Conservation (phyloP, 169 alveolate species). For the Plasmodium relictum region DNA sequence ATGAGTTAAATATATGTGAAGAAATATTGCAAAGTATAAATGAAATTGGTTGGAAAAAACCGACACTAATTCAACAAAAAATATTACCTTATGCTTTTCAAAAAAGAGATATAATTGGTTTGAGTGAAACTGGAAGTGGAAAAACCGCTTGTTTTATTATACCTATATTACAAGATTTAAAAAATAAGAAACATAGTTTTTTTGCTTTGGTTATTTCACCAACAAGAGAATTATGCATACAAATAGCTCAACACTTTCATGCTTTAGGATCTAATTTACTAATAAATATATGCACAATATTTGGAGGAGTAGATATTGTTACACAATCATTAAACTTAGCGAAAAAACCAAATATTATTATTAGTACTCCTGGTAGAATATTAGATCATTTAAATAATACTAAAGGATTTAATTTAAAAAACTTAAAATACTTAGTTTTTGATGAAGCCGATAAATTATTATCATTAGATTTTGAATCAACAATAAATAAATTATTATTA, state of each 20-base stretch:
- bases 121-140: slow-evolving; percentile 98
- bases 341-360: slow-evolving; percentile 97
- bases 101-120: slow-evolving; percentile 98
- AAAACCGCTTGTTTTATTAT: slow-evolving; percentile 96
- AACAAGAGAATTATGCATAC: slow-evolving; percentile 99
- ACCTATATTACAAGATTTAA: slow-evolving; percentile 96
- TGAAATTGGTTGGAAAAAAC: slow-evolving; percentile 92
- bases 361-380: slow-evolving; percentile 99
- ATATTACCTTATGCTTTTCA: slow-evolving; percentile 94
- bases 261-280: slow-evolving; percentile 95
- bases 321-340: slow-evolving; percentile 95
- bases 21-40: slow-evolving; percentile 95
- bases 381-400: slow-evolving; percentile 98
- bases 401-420: slow-evolving; percentile 96
- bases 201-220: slow-evolving; percentile 96
- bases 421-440: slow-evolving; percentile 92
- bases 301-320: slow-evolving; percentile 99
- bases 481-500: slow-evolving; percentile 94
- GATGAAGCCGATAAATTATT: slow-evolving; percentile 98
- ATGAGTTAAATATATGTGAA: slow-evolving; percentile 94
- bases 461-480: slow-evolving; percentile 97
- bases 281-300: slow-evolving; percentile 94
- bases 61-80: slow-evolving; percentile 96
- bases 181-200: slow-evolving; percentile 91
- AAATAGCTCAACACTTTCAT: slow-evolving; percentile 96